Percentiles rank a stretch among this genome's conserved stretches.
These are phyloP conservation scores for Podaxis carcinomalis DNA, from an alignment of 768 basidiomycete species.

Conservation along the genomic window DNA sequence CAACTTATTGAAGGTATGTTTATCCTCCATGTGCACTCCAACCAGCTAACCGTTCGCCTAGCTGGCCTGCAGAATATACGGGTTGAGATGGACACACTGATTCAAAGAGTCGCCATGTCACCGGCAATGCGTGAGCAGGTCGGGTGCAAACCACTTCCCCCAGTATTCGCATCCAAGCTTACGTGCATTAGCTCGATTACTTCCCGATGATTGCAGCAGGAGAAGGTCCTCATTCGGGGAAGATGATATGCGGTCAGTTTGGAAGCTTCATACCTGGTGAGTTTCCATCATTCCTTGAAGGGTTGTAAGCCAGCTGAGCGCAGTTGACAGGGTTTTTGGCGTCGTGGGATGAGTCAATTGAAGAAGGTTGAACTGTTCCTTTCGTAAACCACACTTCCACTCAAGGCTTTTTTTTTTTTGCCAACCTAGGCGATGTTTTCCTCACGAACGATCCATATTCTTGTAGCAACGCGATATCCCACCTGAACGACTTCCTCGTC, in stretches of 20 bases:
- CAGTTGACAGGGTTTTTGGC: slow-evolving; percentile 19
- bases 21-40: not conserved
- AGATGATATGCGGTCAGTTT: slow-evolving; percentile 27
- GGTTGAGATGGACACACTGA: slow-evolving; percentile 25
- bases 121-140: slow-evolving; percentile 25
- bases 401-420: not conserved
- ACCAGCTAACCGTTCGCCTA: not conserved
- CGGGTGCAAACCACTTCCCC: not conserved
- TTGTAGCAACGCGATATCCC: slow-evolving; percentile 23
- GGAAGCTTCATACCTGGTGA: slow-evolving; percentile 25
- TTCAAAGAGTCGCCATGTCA: slow-evolving; percentile 22
- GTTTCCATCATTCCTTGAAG: not conserved
- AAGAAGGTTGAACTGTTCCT: slow-evolving; percentile 17
- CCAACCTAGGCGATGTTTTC: slow-evolving; percentile 16
- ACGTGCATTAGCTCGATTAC: slow-evolving; percentile 16
- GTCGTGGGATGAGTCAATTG: slow-evolving; percentile 24
- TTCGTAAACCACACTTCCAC: not conserved
- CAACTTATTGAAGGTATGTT: slow-evolving; percentile 14
- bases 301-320: not conserved
- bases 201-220: slow-evolving; percentile 28
- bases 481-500: slow-evolving; percentile 27
- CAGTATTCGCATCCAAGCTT: not conserved
- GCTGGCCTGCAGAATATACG: slow-evolving; percentile 19
- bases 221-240: slow-evolving; percentile 21
- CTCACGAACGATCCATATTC: slow-evolving; percentile 27